Evolutionary conservation across 177 flowering plant genomes (phyloP), one percentile per base, ranked within the genome.

Genomic region (Vitis hybrid): DNA sequence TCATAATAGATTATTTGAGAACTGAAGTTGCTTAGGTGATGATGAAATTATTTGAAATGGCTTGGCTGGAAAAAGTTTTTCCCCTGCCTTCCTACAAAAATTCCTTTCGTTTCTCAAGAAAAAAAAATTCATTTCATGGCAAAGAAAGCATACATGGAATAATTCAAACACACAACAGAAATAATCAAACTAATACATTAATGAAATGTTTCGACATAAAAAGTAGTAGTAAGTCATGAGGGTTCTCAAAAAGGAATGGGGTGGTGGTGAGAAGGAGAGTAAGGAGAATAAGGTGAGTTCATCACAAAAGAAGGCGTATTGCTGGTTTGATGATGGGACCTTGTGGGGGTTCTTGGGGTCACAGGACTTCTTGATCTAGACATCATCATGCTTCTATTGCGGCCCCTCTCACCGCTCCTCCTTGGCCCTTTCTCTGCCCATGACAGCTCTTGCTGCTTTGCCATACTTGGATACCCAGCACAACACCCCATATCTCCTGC

Each of bases 391-490:
- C 80, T 74, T 41, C 54, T 62, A 41, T 73, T 66, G 51, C n/a
- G n/a, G 64, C 59, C 63, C 30, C 74, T 78, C 50, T 79, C 87
- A 3, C 82, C 77, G 17, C 74, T 77, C 58, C 70, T 61, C 68
- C 86, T 76, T 0, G 88, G 88, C 48, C 91, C 90, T 78, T 81
- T 86, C 80, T 86, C 87, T 1, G 88, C 91, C 90, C 91, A 86
- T 59, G 65, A 79, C 6, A 86, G 78, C 80, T 88, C 91, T 48
- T 80, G 82, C 56, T 75, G 82, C 81, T 79, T 86, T 72, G 79
- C 85, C 14, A 1, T 58, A 11, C 72, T 73, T 1, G 85, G 78
- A 60, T 83, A 86, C 67, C 81, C 58, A 67, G 61, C 85, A 79
- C 85, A 82, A 18, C 79, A 84, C 18, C 87, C 80, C 1, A 68